These are phyloP conservation scores for Stylosanthes scabra DNA, from an alignment of 331 rosid genomes.

Conservation along the genomic window DNA sequence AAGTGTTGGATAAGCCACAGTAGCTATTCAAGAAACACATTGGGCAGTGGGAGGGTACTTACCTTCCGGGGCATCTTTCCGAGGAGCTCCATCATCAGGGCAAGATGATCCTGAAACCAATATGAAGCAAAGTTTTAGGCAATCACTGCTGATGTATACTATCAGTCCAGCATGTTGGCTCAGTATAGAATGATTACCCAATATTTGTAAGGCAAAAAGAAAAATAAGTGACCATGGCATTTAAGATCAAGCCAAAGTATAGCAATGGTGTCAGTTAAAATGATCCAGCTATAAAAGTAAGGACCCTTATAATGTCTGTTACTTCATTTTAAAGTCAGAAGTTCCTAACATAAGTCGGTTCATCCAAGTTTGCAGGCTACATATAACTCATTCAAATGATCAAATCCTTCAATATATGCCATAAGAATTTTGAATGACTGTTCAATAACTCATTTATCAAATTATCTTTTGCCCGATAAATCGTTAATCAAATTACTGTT, in stretches of 20 bases:
- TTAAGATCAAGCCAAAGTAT: not conserved
- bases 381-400: not conserved
- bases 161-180: not conserved
- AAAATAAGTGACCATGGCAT: not conserved
- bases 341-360: not conserved
- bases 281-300: not conserved
- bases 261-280: not conserved
- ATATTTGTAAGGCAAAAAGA: not conserved
- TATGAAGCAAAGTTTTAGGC: constrained; percentile 22
- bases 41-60: constrained; percentile 17
- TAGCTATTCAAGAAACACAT: constrained; percentile 19
- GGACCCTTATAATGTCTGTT: not conserved
- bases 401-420: constrained; percentile 14
- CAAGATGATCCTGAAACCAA: constrained; percentile 94
- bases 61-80: constrained; percentile 98
- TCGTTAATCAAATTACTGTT: constrained; percentile 9
- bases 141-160: constrained; percentile 1
- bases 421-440: not conserved
- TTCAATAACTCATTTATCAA: not conserved
- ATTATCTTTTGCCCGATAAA: not conserved
- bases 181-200: constrained; percentile 1
- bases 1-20: constrained; percentile 40
- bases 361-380: constrained; percentile 14
- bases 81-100: constrained; percentile 98
- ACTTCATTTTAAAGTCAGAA: not conserved